Conservation (phyloP, 2,329 filamentous ascomycete genomes). For the Cercospora nicotianae region DNA sequence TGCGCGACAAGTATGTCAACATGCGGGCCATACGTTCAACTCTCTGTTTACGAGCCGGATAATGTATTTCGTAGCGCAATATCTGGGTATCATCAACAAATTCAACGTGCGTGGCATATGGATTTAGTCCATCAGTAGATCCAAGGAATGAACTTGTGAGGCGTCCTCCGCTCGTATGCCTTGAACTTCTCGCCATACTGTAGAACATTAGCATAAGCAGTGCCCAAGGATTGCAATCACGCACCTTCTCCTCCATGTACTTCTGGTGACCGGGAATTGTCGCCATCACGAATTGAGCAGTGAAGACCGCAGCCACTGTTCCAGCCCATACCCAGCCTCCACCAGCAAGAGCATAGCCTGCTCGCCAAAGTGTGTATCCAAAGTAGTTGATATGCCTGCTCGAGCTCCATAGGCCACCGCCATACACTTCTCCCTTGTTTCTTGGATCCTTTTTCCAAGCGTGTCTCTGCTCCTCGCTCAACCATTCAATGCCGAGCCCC, state of each 20-base stretch:
- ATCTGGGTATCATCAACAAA: background rate
- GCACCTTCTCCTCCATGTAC: constrained; percentile 49
- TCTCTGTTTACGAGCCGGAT: background rate
- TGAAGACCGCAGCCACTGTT: constrained; percentile 44
- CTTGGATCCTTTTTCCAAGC: constrained; percentile 52
- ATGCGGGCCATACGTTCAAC: background rate
- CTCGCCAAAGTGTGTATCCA: constrained; percentile 54
- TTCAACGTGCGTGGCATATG: background rate
- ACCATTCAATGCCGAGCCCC: constrained; percentile 57
- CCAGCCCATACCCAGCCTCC: constrained; percentile 51
- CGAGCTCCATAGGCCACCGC: constrained; percentile 51
- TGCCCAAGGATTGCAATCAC: constrained; percentile 13
- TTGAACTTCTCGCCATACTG: constrained; percentile 45
- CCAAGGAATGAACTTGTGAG: constrained; percentile 43
- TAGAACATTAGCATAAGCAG: background rate
- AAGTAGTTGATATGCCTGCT: constrained; percentile 58
- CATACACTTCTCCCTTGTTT: constrained; percentile 56
- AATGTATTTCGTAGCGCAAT: background rate
- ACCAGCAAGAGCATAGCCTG: constrained; percentile 50
- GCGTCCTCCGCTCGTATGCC: constrained; percentile 42
- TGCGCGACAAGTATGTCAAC: background rate
- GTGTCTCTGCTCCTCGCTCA: constrained; percentile 59
- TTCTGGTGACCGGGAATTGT: constrained; percentile 52
- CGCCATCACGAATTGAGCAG: constrained; percentile 48
- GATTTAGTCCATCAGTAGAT: constrained; percentile 19